Evolutionary conservation across 192 early-diverging fungal genomes (phyloP), one percentile per base, ranked within the genome.

Genomic region (Obelidium mucronatum): DNA sequence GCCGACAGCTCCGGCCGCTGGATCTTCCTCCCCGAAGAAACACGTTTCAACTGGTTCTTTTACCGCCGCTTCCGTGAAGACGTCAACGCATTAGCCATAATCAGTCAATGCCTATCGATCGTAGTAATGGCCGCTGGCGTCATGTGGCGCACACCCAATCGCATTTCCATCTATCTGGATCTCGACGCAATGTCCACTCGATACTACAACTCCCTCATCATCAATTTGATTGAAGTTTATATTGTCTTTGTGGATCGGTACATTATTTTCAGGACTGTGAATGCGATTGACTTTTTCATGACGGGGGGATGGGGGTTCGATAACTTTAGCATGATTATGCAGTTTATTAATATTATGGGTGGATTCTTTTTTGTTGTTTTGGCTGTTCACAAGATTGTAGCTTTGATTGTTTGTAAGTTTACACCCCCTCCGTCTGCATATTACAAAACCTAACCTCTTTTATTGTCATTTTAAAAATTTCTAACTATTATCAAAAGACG

Each of bases 281-380:
- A 59, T 59, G 56, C 56, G 8, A 59, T 59, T 24, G 56, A 59
- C 56, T 59, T 59, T 24, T 59, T 59, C 24, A 11, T 59, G 11
- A 59, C 56, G 26, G 56, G 56, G 11, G 56, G 56, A 19, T 59
- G 56, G 56, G 56, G 56, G 11, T 59, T 59, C 26, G 56, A 59
- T 31, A 19, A 5, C 6, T 59, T 59, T 24, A 59, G 24, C 24
- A 59, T 59, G 56, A 31, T 59, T 8, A 59, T 24, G 8, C 56
- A 59, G 31, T 59, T 59, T 24, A 31, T 59, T 24, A 59, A 59
- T 24, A 59, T 59, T 24, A 59, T 59, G n/a, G 56, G 56, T 30
- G 56, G 56, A 59, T 59, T 59, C 24, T 59, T 59, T 24, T 59
- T 59, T 31, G 56, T 59, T 11, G 26, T 59, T 59, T 24, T 59